Evolutionary conservation across 257 asterid species (phyloP).

Genomic region (Solanum pinnatisectum): DNA sequence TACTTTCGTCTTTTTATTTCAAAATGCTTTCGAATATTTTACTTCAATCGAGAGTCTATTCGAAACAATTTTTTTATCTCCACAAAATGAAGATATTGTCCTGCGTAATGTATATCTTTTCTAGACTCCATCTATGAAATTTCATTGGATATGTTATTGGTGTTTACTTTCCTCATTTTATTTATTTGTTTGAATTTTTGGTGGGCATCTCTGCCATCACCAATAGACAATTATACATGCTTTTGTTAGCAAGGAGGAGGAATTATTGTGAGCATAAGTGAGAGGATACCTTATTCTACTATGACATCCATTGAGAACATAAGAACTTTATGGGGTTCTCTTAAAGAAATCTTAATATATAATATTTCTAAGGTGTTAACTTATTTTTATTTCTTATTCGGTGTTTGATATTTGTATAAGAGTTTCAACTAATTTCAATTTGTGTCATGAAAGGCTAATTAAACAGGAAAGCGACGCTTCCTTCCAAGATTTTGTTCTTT

Average conservation of each 20-base stretch:
- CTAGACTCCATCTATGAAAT: rapidly evolving
- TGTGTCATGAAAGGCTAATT: too few species aligned
- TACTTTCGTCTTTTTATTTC: background rate
- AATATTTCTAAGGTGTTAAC: background rate
- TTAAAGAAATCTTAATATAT: background rate
- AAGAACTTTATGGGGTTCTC: background rate
- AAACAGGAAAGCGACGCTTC: background rate
- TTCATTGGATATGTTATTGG: background rate
- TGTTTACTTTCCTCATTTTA: background rate
- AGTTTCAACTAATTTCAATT: background rate
- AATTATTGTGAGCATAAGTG: background rate
- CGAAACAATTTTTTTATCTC: background rate
- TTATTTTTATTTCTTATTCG: background rate
- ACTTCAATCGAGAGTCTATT: background rate
- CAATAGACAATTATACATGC: background rate
- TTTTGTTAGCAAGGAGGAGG: background rate
- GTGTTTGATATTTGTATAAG: background rate
- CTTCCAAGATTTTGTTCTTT: too few species aligned
- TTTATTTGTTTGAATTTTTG: background rate
- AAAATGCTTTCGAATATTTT: background rate
- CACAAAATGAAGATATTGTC: background rate
- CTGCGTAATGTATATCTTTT: background rate
- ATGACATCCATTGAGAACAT: background rate
- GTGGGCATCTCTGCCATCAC: background rate
- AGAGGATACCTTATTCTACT: background rate